A percentile compares a stretch with the other conserved stretches of the same genome.
Conservation (phyloP, 2,329 filamentous ascomycete species). For the Aschersonia sp. region DNA sequence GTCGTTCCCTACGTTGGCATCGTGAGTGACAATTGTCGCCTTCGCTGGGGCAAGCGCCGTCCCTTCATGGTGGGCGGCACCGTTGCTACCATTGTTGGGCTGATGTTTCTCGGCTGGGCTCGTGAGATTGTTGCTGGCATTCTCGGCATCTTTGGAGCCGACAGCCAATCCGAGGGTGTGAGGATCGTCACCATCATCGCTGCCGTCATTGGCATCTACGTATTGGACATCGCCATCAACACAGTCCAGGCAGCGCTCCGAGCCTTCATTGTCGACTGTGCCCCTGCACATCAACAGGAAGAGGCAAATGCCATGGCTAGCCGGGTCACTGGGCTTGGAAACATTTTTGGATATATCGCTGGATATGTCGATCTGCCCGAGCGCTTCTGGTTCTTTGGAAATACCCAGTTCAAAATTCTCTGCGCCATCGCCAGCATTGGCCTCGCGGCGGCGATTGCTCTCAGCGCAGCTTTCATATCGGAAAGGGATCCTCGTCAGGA, state of each 20-base stretch:
- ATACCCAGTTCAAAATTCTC: conserved; percentile 85
- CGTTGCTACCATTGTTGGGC: conserved; percentile 48
- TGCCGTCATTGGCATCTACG: conserved; percentile 76
- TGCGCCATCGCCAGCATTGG: conserved; percentile 71
- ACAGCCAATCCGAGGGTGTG: conserved; percentile 48
- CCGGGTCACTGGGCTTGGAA: conserved; percentile 72
- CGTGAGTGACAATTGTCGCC: conserved; percentile 62
- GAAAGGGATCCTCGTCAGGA: conserved; percentile 73
- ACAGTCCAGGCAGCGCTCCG: conserved; percentile 89
- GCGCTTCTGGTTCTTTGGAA: conserved; percentile 64
- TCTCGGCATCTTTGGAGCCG: conserved; percentile 55
- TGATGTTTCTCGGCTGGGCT: conserved; percentile 62
- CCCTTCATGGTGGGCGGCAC: conserved; percentile 68
- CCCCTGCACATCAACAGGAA: conserved; percentile 86
- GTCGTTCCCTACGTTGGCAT: conserved; percentile 78
- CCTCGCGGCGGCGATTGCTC: conserved; percentile 51
- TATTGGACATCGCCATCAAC: conserved; percentile 90
- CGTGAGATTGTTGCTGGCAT: conserved; percentile 56
- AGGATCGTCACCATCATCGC: conserved; percentile 56
- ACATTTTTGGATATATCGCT: conserved; percentile 80
- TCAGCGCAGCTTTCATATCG: conserved; percentile 55
- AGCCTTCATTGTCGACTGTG: conserved; percentile 87
- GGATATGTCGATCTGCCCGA: conserved; percentile 70
- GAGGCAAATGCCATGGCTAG: conserved; percentile 90
- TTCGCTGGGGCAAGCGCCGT: conserved; percentile 63